Evolutionary conservation across 176 grass and related monocot genomes (phyloP).

Genomic region (Ensete ventricosum): DNA sequence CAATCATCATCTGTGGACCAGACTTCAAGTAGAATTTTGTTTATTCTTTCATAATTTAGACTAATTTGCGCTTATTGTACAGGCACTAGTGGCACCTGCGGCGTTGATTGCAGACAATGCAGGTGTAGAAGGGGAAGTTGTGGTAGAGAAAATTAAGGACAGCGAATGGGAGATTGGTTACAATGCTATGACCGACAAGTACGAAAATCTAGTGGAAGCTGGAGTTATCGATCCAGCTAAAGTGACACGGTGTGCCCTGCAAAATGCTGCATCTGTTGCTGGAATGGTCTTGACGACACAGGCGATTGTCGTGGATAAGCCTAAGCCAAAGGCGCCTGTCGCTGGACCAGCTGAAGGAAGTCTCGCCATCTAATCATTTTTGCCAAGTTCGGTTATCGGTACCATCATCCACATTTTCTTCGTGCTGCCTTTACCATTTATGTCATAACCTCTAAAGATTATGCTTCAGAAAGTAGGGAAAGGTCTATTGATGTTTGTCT

Average conservation of each 20-base stretch:
- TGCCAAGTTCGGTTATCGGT: too few species aligned
- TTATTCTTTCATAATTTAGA: background rate
- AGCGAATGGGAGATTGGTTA: conserved; percentile 79
- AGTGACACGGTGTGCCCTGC: conserved; percentile 69
- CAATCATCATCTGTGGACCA: too few species aligned
- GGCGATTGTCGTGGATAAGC: conserved; percentile 86
- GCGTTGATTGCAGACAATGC: conserved; percentile 77
- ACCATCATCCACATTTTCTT: too few species aligned
- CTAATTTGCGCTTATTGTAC: background rate
- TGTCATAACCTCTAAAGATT: too few species aligned
- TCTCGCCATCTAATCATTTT: conserved; percentile 27
- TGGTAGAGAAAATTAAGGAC: conserved; percentile 69
- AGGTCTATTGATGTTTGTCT: too few species aligned
- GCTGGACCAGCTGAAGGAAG: conserved; percentile 30
- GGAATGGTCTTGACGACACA: conserved; percentile 90
- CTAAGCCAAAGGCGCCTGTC: conserved; percentile 43
- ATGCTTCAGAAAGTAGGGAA: too few species aligned
- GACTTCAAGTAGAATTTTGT: background rate
- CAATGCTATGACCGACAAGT: conserved; percentile 74
- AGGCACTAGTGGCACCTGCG: conserved; percentile 66
- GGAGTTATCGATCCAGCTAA: conserved; percentile 86
- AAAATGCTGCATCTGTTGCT: conserved; percentile 57
- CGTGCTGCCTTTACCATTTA: too few species aligned
- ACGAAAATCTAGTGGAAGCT: conserved; percentile 72
- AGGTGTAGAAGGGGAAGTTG: conserved; percentile 77